Percentiles rank a stretch among this genome's conserved stretches.
These are phyloP conservation scores for Ogataea methanolica DNA, from an alignment of 805 yeast species.

Conservation along the genomic window DNA sequence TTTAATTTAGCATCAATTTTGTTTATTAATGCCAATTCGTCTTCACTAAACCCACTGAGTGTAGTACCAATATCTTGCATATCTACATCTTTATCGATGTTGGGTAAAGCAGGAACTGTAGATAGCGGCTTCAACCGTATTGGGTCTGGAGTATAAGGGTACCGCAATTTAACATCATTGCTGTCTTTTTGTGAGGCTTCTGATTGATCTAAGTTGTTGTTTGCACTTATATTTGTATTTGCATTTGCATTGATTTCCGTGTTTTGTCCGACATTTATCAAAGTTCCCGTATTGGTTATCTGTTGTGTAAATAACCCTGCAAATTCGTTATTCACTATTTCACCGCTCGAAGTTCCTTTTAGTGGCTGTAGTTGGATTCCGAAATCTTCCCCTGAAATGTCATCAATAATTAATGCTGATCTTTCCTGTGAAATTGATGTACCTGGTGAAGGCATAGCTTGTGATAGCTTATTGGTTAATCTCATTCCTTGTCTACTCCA, in stretches of 20 bases:
- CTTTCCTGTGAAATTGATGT: no score
- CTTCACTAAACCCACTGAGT: not conserved
- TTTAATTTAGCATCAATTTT: constrained; percentile 4
- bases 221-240: no score
- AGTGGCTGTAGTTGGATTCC: not conserved
- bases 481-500: no score
- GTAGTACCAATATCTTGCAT: not conserved
- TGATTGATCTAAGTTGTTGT: not conserved
- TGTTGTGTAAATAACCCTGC: no score
- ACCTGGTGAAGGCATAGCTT: no score
- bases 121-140: not conserved
- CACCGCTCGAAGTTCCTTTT: no score
- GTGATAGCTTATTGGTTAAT: no score
- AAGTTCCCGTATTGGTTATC: no score
- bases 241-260: no score
- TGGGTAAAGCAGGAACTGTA: no score
- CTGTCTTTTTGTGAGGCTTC: not conserved
- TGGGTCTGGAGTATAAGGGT: constrained; percentile 1
- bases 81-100: not conserved
- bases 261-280: no score
- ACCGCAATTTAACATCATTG: not conserved
- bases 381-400: not conserved
- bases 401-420: not conserved
- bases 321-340: no score
- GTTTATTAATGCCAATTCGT: constrained; percentile 3